Conservation (phyloP, 371 early-diverging fungal species). For the Haplosporangium sp. region DNA sequence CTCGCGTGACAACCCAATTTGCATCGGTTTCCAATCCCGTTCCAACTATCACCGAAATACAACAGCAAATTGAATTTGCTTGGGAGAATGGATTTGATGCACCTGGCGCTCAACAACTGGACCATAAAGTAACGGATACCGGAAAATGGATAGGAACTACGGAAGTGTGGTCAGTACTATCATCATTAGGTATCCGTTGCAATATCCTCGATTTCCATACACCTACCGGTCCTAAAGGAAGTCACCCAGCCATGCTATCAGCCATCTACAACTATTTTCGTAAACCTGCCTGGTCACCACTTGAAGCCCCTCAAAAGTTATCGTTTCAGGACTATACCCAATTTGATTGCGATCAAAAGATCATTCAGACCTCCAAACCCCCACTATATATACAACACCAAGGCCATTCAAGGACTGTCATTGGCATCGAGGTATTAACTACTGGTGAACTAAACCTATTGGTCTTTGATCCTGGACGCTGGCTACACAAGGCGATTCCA, state of each 20-base stretch:
- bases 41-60: conserved; percentile 66
- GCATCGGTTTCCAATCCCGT: conserved; percentile 17
- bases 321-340: conserved; percentile 2
- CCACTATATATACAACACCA: conserved; percentile 84
- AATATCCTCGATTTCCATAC: conserved; percentile 77
- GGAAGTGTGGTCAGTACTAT: conserved; percentile 75
- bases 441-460: conserved; percentile 65
- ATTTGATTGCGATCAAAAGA: conserved; percentile 1
- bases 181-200: conserved; percentile 70
- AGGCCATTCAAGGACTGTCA: conserved; percentile 78
- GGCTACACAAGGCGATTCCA: conserved; percentile 51
- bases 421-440: conserved; percentile 72
- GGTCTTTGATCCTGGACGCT: conserved; percentile 76
- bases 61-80: conserved; percentile 73
- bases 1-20: background rate
- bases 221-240: conserved; percentile 67
- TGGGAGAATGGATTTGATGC: conserved; percentile 77
- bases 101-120: conserved; percentile 74
- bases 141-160: conserved; percentile 86
- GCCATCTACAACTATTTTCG: conserved; percentile 70
- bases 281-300: conserved; percentile 42
- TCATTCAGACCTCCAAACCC: conserved; percentile 63
- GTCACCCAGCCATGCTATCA: conserved; percentile 70
- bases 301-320: conserved; percentile 13
- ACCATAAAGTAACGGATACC: conserved; percentile 67